phyloP scores from a whole-genome alignment of 1,139 yeast species.

The Ogataea hybrid region DNA sequence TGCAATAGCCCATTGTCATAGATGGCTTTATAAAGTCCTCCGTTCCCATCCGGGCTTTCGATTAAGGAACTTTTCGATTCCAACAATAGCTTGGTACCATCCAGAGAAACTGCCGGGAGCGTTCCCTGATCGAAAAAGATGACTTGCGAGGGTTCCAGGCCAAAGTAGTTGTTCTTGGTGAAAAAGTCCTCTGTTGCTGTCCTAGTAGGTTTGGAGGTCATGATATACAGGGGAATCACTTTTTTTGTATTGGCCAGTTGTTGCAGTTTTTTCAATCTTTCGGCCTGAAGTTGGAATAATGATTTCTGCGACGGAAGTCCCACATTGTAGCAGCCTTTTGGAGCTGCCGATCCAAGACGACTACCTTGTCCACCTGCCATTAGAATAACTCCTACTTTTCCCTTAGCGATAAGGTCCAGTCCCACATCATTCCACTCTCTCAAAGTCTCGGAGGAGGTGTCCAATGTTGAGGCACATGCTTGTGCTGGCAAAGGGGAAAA shows the following conservation, averaged over 20 bases:
- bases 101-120: slow-evolving; percentile 77
- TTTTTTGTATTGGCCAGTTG: slow-evolving; percentile 44
- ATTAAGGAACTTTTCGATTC: slow-evolving; percentile 55
- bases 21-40: slow-evolving; percentile 91
- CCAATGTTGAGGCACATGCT: slow-evolving; percentile 51
- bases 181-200: slow-evolving; percentile 74
- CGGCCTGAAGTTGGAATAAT: slow-evolving; percentile 91
- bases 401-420: slow-evolving; percentile 59
- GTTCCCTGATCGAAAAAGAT: slow-evolving; percentile 92
- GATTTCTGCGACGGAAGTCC: slow-evolving; percentile 82
- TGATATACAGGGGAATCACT: slow-evolving; percentile 78
- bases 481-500: slow-evolving; percentile 50
- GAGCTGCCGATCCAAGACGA: slow-evolving; percentile 81
- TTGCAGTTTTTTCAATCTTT: slow-evolving; percentile 68
- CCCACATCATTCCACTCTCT: slow-evolving; percentile 62
- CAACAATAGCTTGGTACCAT: slow-evolving; percentile 70
- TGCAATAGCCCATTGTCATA: slow-evolving; percentile 59
- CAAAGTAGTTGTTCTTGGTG: slow-evolving; percentile 60
- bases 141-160: slow-evolving; percentile 58
- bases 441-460: slow-evolving; percentile 33
- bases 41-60: slow-evolving; percentile 97
- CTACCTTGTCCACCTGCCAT: slow-evolving; percentile 99
- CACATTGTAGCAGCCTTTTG: slow-evolving; percentile 93
- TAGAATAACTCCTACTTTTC: slow-evolving; percentile 82
- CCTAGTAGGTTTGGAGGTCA: slow-evolving; percentile 95